Base-by-base conservation (phyloP, 2,329 filamentous ascomycete species). In the Allantophomopsis cytisporea region DNA sequence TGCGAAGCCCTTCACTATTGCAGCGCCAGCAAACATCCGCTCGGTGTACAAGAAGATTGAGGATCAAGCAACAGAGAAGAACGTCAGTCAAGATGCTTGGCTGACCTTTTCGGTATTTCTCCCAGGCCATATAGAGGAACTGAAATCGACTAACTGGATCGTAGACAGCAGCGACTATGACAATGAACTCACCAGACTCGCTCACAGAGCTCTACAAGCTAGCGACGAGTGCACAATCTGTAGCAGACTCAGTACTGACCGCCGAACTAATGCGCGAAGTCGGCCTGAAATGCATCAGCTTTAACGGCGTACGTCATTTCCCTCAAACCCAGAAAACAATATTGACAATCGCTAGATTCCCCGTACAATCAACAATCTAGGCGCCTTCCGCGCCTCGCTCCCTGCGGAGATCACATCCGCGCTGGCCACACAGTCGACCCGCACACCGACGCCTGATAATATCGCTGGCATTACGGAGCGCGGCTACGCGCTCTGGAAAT, bases 101-200 rank as follows among this genome's bases (percentile, higher is more conserved):
- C 58, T 85, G 13, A 71, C 74, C 13, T 60, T 83, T 31, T 77
- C 80, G 30, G 77, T 80, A 21, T 4, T 39, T 31, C 18, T 28
- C 5, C 6, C 14, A 15, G 10, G n/a, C n/a, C 17, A 11, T 13
- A 34, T 30, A 36, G 35, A 39, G 37, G 28, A 16, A 30, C 16
- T n/a, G n/a, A n/a, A n/a, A n/a, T 12, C 28, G 16, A 6, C 47
- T 50, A 37, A 48, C 28, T 21, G 14, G 6, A 13, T 21, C 8
- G 37, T 39, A 85, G 78, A 81, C 84, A 1, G 85, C 84, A 23
- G 79, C 84, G 14, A 86, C 83, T 2, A 83, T 89, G 63, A 91
- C 85, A 1, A 76, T 91, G 65, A 91, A 93, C 64, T 87, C 83
- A 2, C 84, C 84, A 17, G 80, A 83, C 41, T 81, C 83, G 3